Conservation (phyloP, 805 yeast species). For the Candida pseudoglaebosa region DNA sequence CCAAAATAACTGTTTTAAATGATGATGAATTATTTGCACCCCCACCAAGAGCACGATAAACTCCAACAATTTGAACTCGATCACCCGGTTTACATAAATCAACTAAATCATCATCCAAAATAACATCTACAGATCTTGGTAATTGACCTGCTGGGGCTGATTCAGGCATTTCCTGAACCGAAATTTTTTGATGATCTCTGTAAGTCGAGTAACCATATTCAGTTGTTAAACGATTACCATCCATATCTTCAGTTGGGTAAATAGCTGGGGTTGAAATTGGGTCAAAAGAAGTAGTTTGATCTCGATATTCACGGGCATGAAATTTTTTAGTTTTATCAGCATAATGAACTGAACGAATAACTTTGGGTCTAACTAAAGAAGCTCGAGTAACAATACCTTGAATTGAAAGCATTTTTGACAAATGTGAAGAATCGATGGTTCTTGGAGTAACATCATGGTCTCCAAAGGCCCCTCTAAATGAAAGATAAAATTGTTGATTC, state of each 20-base stretch:
- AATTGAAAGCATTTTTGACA: conserved; percentile 79
- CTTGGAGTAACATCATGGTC: conserved; percentile 84
- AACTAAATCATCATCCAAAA: conserved; percentile 92
- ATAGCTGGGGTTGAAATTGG: conserved; percentile 79
- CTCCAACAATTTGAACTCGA: conserved; percentile 90
- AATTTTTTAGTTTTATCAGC: conserved; percentile 80
- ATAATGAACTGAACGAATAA: conserved; percentile 87
- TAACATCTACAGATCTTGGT: conserved; percentile 87
- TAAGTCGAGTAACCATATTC: conserved; percentile 93
- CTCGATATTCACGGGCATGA: conserved; percentile 88
- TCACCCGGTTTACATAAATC: conserved; percentile 95
- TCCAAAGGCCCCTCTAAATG: conserved; percentile 90
- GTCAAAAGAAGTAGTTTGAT: conserved; percentile 86
- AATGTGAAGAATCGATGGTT: conserved; percentile 68
- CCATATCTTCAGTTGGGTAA: conserved; percentile 90
- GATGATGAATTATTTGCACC: conserved; percentile 55
- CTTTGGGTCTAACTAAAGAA: conserved; percentile 88
- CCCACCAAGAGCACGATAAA: conserved; percentile 87
- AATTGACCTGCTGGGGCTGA: conserved; percentile 96
- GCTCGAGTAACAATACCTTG: conserved; percentile 96
- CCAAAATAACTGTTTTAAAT: conserved; percentile 79
- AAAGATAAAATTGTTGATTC: conserved; percentile 64
- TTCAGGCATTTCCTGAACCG: conserved; percentile 97
- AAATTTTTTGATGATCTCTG: conserved; percentile 88
- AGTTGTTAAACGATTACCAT: conserved; percentile 81